Evolutionary conservation across 2,329 filamentous ascomycete species (phyloP), one percentile per base, ranked within the genome.

Genomic region (Podosphaera aphanis): DNA sequence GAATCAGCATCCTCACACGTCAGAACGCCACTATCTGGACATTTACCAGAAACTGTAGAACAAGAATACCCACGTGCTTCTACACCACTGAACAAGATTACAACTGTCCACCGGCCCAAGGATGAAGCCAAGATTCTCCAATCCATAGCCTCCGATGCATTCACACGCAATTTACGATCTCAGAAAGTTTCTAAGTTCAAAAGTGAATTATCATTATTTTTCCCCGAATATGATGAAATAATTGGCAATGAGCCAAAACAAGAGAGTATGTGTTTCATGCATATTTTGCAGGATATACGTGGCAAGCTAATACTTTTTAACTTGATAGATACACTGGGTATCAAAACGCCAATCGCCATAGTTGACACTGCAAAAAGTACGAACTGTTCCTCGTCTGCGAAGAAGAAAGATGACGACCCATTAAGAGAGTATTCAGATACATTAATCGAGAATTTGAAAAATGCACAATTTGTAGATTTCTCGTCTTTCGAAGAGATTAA

Each of bases 141-240:
- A 11, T 8, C 23, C 23, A 11, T 33, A 13, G 29, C 8, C 15
- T 33, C 11, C 6, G 29, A 33, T 33, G 29, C 15, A 33, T 33
- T 4, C 29, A 79, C 73, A 60, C 66, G 86, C 56, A 88, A 84
- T 59, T 66, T 94, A 59, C 74, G 88, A 50, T 93, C 84, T 45
- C 82, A 92, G 56, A 84, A 93, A 56, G 81, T 79, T 10, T 79
- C 79, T 44, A 72, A 83, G 54, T 79, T 85, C 63, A 93, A 92
- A 68, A 94, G 85, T 63, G 86, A 94, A 58, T 69, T 95, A 49
- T 79, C 85, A 33, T 73, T 76, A 42, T 95, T 93, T 63, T 94
- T 95, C 58, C 77, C 82, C 45, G 86, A 92, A 57, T 95, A 93
- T 62, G 86, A 94, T 62, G 83, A 93, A 59, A 74, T 94, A 53